Percentiles rank a stretch among this genome's conserved stretches.
Conservation (phyloP, 306 rosid genomes). For the Castanea crenata region DNA sequence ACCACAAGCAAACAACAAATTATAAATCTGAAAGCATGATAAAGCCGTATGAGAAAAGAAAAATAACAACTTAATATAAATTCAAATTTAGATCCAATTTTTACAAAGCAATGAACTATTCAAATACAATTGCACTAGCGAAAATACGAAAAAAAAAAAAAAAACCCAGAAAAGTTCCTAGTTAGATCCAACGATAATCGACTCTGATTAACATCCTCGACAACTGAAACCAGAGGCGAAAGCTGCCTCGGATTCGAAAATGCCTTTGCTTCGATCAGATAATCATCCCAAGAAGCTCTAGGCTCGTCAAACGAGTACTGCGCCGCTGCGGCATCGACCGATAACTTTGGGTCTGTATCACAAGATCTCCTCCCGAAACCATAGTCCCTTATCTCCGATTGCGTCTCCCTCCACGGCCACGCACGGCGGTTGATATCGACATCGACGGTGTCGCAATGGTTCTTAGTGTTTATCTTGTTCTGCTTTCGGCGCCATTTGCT, state of each 20-base stretch:
- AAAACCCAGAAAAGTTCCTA: too few relatives aligned
- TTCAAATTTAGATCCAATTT: too few relatives aligned
- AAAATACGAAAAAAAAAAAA: too few relatives aligned
- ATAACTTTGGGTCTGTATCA: constrained; percentile 80
- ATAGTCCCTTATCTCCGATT: constrained; percentile 79
- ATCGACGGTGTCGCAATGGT: constrained; percentile 12
- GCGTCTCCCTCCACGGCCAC: constrained; percentile 54
- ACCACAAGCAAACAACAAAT: too few relatives aligned
- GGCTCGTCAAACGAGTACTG: constrained; percentile 68
- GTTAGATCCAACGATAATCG: too few relatives aligned
- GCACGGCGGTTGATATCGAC: constrained; percentile 18
- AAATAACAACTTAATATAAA: too few relatives aligned
- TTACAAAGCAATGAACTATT: too few relatives aligned
- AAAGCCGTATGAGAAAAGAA: too few relatives aligned
- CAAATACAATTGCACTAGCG: too few relatives aligned
- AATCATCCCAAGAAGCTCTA: constrained; percentile 95
- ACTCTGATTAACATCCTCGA: constrained; percentile 19
- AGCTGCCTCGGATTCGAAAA: constrained; percentile 53
- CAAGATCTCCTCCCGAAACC: constrained; percentile 80
- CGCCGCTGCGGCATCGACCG: constrained; percentile 55
- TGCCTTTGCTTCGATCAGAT: constrained; percentile 63
- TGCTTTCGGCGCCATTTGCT: constrained; percentile 71
- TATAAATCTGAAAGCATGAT: too few relatives aligned
- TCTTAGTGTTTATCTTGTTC: constrained; percentile 37
- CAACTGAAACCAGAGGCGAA: constrained; percentile 64